Base-by-base conservation (phyloP, 768 basidiomycete species). In the Cubamyces lactineus region DNA sequence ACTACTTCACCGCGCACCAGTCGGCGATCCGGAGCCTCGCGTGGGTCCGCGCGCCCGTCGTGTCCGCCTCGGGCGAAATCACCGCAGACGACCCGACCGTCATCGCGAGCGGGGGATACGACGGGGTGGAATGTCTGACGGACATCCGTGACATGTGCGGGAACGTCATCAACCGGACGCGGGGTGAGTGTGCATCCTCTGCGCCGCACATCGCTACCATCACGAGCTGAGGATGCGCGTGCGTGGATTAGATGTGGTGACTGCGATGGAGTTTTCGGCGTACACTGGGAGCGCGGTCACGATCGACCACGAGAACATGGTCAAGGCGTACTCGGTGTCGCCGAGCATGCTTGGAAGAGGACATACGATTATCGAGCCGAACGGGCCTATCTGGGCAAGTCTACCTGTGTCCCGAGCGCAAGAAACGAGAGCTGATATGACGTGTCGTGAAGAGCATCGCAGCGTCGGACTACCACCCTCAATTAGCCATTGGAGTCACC, bases 401-500 rank as follows among this genome's bases (percentile, higher is more conserved):
- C n/a, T 15, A 13, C 40, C 11, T 16, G 5, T 28, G 39, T 62
- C 24, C 12, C 26, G 11, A 34, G 5, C 5, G 34, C 9, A 11
- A 7, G 8, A 7, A 23, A n/a, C 19, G 1, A 8, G 53, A n/a
- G 17, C 11, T 21, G 40, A 43, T 1, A 9, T 28, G 26, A 47
- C 39, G 52, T 23, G 16, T 54, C 15, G 46, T 9, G 16, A 68
- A 96, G 95, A 84, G 81, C 57, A 73, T 95, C 26, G 78, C 81
- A 57, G 79, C 86, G 1, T 96, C 95, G 0, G 91, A 96, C 48
- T 89, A 88, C 69, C 96, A 98, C 68, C 88, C 94, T 5, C 92
- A 94, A 71, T 75, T 96, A 4, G 91, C 89, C 0, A 83, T 89
- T 15, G 91, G 88, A 6, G 86, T 89, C 6, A 86, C 92, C 0